Percentiles rank a stretch among this genome's conserved stretches.
Evolutionary conservation across 495 filamentous ascomycete species (phyloP).

Genomic region (Xylaria acuta): DNA sequence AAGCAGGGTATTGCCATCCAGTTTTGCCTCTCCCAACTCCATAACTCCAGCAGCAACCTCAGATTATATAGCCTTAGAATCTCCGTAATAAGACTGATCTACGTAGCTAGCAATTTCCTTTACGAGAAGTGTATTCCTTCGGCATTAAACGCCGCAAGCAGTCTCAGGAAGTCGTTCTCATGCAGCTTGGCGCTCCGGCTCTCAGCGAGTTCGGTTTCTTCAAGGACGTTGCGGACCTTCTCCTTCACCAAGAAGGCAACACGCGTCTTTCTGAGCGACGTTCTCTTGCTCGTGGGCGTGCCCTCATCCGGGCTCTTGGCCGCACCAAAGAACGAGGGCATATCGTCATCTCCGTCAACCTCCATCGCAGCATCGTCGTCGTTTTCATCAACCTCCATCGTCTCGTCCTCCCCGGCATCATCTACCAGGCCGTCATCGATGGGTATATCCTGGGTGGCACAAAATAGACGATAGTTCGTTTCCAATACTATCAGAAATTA

Average conservation of each 20-base stretch:
- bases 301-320: conserved; percentile 49
- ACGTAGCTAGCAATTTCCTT: conserved; percentile 26
- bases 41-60: conserved; percentile 25
- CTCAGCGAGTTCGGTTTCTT: conserved; percentile 78
- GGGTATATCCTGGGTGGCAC: conserved; percentile 78
- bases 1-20: conserved; percentile 26
- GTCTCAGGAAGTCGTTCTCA: conserved; percentile 82
- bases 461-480: conserved; percentile 86
- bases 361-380: conserved; percentile 57
- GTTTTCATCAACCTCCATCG: conserved; percentile 59
- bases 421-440: conserved; percentile 72
- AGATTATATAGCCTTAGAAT: conserved; percentile 4
- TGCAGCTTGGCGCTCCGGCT: conserved; percentile 84
- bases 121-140: conserved; percentile 93
- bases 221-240: conserved; percentile 82
- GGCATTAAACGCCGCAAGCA: conserved; percentile 72
- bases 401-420: conserved; percentile 53
- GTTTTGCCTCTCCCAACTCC: conserved; percentile 25
- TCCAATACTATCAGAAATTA: conserved; percentile 54
- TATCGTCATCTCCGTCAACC: conserved; percentile 57
- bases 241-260: conserved; percentile 78
- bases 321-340: conserved; percentile 81
- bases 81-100: not conserved
- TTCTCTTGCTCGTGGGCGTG: conserved; percentile 58
- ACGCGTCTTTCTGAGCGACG: conserved; percentile 71